A percentile compares a stretch with the other conserved stretches of the same genome.
Conservation (phyloP, 2,329 filamentous ascomycete species). For the Ascocoryne sarcoides region DNA sequence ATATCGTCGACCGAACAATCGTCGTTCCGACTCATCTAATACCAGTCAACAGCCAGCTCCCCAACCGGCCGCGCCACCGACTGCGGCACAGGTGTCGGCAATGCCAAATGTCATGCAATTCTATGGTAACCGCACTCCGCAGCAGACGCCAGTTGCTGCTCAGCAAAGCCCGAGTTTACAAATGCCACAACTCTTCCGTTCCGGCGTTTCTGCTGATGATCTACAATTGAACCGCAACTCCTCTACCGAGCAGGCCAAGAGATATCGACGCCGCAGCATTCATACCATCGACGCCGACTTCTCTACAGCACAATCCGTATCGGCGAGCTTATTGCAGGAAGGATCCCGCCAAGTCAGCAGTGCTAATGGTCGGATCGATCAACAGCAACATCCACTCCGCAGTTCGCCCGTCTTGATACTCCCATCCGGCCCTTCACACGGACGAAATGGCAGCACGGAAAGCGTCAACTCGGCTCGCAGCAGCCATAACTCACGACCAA, state of each 20-base stretch:
- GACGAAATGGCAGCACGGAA: slow-evolving; percentile 50
- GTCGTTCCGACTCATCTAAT: slow-evolving; percentile 35
- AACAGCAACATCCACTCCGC: slow-evolving; percentile 26
- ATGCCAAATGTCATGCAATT: slow-evolving; percentile 48
- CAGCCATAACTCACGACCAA: slow-evolving; percentile 45
- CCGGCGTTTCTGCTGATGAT: slow-evolving; percentile 20
- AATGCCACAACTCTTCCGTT: slow-evolving; percentile 22
- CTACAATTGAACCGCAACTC: slow-evolving; percentile 46
- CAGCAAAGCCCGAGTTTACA: slow-evolving; percentile 18
- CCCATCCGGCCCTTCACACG: slow-evolving; percentile 23
- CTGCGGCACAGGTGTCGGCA: slow-evolving; percentile 39
- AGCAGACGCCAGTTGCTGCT: slow-evolving; percentile 15
- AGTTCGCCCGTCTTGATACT: slow-evolving; percentile 25
- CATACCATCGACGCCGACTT: slow-evolving; percentile 48
- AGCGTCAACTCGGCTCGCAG: slow-evolving; percentile 52
- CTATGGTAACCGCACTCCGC: slow-evolving; percentile 37
- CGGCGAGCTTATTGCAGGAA: slow-evolving; percentile 17
- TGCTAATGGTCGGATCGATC: slow-evolving; percentile 25
- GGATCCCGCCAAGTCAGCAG: slow-evolving; percentile 24
- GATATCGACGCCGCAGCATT: slow-evolving; percentile 76
- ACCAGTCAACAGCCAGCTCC: slow-evolving; percentile 14
- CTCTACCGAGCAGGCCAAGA: slow-evolving; percentile 59
- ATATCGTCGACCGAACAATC: slow-evolving; percentile 61
- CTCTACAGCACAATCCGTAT: slow-evolving; percentile 6
- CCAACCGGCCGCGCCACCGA: slow-evolving; percentile 31